Percentiles rank a stretch among this genome's conserved stretches.
These are phyloP conservation scores for Beauveria asiatica DNA, from an alignment of 2,329 filamentous ascomycete genomes.

Conservation along the genomic window DNA sequence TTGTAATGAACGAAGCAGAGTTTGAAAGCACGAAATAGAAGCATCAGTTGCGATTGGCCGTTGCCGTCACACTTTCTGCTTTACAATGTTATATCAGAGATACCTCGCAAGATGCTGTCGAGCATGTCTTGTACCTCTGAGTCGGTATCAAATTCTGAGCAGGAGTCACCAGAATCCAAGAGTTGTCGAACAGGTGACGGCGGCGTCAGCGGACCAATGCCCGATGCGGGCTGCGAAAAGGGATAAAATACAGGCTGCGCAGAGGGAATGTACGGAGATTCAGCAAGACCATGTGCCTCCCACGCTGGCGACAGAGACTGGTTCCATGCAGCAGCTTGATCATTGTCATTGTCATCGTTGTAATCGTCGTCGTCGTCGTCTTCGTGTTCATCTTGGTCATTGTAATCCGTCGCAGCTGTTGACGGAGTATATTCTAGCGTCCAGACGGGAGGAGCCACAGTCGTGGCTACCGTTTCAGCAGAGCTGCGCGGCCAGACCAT, in stretches of 20 bases:
- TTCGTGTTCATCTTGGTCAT: neutral
- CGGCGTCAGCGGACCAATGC: slow-evolving; percentile 1
- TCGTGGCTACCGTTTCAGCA: neutral
- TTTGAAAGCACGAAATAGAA: neutral
- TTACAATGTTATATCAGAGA: neutral
- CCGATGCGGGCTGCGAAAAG: slow-evolving; percentile 1
- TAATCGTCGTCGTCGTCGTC: neutral
- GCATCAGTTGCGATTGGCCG: neutral
- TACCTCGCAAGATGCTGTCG: neutral
- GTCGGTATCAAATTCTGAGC: neutral
- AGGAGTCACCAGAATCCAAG: neutral
- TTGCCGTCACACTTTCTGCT: neutral
- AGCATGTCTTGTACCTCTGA: neutral
- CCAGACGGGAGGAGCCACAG: neutral
- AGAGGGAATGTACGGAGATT: slow-evolving; percentile 1
- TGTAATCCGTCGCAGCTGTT: neutral
- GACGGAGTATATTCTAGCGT: neutral
- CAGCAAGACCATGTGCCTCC: neutral
- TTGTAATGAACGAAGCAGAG: neutral
- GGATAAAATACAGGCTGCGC: slow-evolving; percentile 11
- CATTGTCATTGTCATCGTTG: neutral
- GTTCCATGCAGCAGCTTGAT: neutral
- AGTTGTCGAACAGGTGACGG: neutral
- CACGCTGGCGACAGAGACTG: neutral
- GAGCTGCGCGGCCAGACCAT: slow-evolving; percentile 28